A percentile compares a stretch with the other conserved stretches of the same genome.
phyloP scores from a whole-genome alignment of 805 yeast genomes.

The Peterozyma xylosa region DNA sequence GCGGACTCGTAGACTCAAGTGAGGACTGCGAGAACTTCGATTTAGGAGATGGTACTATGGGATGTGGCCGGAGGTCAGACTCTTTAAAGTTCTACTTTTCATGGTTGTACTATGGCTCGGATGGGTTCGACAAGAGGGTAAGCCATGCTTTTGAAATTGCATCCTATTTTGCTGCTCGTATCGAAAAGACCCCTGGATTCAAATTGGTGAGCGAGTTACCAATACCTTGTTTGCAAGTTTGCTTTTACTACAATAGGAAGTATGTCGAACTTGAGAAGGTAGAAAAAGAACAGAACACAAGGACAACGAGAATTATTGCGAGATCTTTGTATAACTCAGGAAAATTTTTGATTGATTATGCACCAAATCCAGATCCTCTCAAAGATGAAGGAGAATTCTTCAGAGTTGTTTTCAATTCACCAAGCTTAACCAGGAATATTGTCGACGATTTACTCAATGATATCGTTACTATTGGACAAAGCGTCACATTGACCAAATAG shows the following conservation, averaged over 20 bases:
- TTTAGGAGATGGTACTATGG: constrained; percentile 87
- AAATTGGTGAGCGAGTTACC: constrained; percentile 46
- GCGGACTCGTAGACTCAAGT: constrained; percentile 40
- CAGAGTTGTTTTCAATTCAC: constrained; percentile 78
- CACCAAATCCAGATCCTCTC: constrained; percentile 49
- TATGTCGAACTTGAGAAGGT: constrained; percentile 13
- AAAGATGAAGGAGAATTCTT: constrained; percentile 62
- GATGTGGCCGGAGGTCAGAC: constrained; percentile 84
- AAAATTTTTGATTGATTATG: constrained; percentile 69
- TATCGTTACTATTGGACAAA: constrained; percentile 28
- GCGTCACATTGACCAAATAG: constrained; percentile 1
- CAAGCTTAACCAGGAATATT: constrained; percentile 36
- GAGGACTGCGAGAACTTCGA: constrained; percentile 43
- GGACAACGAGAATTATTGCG: constrained; percentile 55
- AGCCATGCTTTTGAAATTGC: constrained; percentile 68
- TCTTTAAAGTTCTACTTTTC: constrained; percentile 70
- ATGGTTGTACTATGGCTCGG: constrained; percentile 73
- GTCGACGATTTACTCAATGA: constrained; percentile 36
- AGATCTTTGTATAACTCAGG: constrained; percentile 51
- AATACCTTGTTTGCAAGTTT: constrained; percentile 78
- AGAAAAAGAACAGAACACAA: constrained; percentile 34
- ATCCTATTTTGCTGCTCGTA: constrained; percentile 46
- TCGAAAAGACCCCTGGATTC: constrained; percentile 36
- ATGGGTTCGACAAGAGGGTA: constrained; percentile 58
- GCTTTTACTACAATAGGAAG: constrained; percentile 61